A percentile compares a stretch with the other conserved stretches of the same genome.
Evolutionary conservation across 805 yeast species (phyloP).

Genomic region (Candida golubevii): DNA sequence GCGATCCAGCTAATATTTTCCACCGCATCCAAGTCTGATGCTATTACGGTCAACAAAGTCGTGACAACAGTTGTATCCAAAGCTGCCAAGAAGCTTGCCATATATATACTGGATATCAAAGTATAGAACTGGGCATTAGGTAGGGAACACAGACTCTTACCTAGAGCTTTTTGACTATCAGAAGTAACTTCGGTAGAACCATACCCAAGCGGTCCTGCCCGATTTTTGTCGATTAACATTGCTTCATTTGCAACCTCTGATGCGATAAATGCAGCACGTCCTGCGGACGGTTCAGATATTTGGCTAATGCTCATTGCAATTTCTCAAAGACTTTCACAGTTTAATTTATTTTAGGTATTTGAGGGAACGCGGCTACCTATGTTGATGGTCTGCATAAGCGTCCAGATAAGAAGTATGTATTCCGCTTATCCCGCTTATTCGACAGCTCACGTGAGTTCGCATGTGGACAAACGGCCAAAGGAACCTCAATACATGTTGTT

Average conservation of each 20-base stretch:
- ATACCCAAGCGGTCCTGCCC: not conserved
- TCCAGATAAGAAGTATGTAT: too few species aligned
- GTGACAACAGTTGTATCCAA: constrained; percentile 67
- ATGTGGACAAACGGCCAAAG: too few species aligned
- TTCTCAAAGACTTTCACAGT: too few species aligned
- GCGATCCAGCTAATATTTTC: constrained; percentile 71
- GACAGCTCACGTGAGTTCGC: too few species aligned
- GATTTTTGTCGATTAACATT: not conserved
- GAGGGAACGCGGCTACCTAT: too few species aligned
- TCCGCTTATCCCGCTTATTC: too few species aligned
- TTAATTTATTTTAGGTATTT: too few species aligned
- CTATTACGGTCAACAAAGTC: constrained; percentile 59
- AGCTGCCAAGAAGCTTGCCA: constrained; percentile 54
- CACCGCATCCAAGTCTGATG: constrained; percentile 62
- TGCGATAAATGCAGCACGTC: constrained; percentile 9
- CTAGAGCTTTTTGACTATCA: too few species aligned
- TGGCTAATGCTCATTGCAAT: too few species aligned
- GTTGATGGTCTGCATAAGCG: too few species aligned
- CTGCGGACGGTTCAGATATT: not conserved
- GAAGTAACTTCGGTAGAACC: constrained; percentile 3
- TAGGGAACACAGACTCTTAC: too few species aligned
- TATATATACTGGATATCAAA: constrained; percentile 30
- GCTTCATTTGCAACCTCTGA: constrained; percentile 5
- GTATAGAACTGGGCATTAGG: constrained; percentile 25
- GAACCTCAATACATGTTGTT: too few species aligned